Evolutionary conservation across 371 early-diverging fungal genomes (phyloP).

Genomic region (Fennellomyces sp.): DNA sequence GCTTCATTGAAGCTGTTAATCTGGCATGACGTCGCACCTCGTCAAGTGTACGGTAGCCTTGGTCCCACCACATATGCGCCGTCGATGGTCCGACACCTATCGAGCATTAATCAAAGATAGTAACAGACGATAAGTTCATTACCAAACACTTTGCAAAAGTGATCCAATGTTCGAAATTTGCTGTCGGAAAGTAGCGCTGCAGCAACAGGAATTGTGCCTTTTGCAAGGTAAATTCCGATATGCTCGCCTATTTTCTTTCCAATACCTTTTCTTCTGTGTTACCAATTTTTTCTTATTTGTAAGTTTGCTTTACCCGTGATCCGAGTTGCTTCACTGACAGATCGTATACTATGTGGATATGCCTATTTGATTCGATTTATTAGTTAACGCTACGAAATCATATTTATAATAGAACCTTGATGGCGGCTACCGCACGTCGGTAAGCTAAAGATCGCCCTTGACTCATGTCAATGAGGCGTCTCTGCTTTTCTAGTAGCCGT

Average conservation of each 20-base stretch:
- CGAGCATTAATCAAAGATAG: not conserved
- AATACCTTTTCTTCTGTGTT: slow-evolving; percentile 24
- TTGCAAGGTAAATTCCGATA: slow-evolving; percentile 33
- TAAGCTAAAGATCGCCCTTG: slow-evolving; percentile 43
- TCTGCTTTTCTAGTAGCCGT: slow-evolving; percentile 34
- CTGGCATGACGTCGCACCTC: slow-evolving; percentile 37
- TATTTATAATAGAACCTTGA: slow-evolving; percentile 28
- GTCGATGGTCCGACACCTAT: slow-evolving; percentile 48
- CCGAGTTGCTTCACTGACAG: slow-evolving; percentile 42
- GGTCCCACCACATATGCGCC: slow-evolving; percentile 52
- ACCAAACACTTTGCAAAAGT: slow-evolving; percentile 49
- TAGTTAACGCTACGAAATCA: not conserved
- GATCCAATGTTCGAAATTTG: slow-evolving; percentile 28
- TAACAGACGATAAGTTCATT: not conserved
- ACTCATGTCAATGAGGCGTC: slow-evolving; percentile 35
- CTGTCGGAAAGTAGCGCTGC: slow-evolving; percentile 27
- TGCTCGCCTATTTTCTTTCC: slow-evolving; percentile 46
- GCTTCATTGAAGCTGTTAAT: slow-evolving; percentile 21
- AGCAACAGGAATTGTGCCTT: slow-evolving; percentile 48
- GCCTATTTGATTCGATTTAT: slow-evolving; percentile 35
- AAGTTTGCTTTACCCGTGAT: slow-evolving; percentile 41
- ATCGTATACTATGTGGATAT: slow-evolving; percentile 45
- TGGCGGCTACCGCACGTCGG: slow-evolving; percentile 48
- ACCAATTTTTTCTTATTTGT: not conserved
- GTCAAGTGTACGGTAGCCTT: slow-evolving; percentile 49